Percentiles rank a stretch among this genome's conserved stretches.
Conservation (phyloP, 345 rosid genomes). For the Citrus medica region DNA sequence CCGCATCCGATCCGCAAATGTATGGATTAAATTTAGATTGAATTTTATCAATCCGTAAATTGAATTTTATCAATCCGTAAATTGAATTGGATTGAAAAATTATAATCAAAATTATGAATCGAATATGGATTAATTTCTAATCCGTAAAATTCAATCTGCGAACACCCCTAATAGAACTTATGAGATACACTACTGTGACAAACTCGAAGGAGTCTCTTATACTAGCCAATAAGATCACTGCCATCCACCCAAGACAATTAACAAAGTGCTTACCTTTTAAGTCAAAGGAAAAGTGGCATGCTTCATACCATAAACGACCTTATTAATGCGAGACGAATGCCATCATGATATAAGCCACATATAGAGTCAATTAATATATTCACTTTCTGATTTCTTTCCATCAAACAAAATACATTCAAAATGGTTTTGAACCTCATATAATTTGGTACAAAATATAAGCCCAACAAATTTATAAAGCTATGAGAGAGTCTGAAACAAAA, state of each 20-base stretch:
- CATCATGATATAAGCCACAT: neutral
- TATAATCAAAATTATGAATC: too few species aligned
- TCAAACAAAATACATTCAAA: neutral
- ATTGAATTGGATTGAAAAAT: too few species aligned
- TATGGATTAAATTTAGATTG: too few species aligned
- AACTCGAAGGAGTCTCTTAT: too few species aligned
- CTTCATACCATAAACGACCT: neutral
- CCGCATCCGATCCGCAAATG: too few species aligned
- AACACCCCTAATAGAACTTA: too few species aligned
- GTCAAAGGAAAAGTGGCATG: neutral
- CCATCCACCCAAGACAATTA: neutral
- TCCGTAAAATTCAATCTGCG: too few species aligned
- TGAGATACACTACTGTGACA: too few species aligned
- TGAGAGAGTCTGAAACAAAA: neutral
- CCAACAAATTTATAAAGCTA: neutral
- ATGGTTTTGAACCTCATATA: neutral
- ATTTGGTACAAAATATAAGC: neutral
- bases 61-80: too few species aligned
- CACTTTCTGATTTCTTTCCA: neutral
- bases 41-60: too few species aligned
- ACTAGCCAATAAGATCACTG: neutral
- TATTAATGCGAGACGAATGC: neutral
- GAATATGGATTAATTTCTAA: too few species aligned
- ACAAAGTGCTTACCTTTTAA: too few species aligned
- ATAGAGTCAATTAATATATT: neutral